Base-by-base conservation (phyloP, 2,329 filamentous ascomycete genomes). In the Fonsecaea monophora region DNA sequence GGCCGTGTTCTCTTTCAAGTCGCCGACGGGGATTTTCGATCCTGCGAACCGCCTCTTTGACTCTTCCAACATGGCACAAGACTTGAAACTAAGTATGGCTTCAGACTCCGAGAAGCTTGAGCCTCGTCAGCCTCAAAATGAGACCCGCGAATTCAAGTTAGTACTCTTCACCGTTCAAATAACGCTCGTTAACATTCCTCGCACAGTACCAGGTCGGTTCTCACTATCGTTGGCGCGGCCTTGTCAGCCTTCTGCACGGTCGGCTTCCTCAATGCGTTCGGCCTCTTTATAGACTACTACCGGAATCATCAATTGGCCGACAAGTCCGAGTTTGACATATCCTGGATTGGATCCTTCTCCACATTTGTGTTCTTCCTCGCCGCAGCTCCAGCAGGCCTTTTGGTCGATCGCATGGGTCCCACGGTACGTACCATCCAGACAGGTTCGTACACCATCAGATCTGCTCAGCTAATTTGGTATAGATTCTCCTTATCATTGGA, bases 251-350 rank as follows among this genome's bases (percentile, higher is more conserved):
- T 80, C 62, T 79, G 78, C 66, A 77, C 76, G 0, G 76, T 78
- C 1, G 78, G 78, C 0, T 79, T 80, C 56, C 53, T 78, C 32
- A 79, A 79, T 65, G 74, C 77, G 0, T 79, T 79, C 53, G 82
- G 83, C 15, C 74, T 80, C 4, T 82, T 84, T 60, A 58, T 80
- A 62, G 77, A 79, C 1, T 83, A 81, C 71, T 83, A 83, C 72
- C 69, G 78, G 58, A 64, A 70, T 0, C 76, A 82, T 32, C 74
- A 77, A 53, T 76, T 83, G 1, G 42, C 15, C 1, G 69, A 72
- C 25, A 60, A 75, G 1, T 73, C 77, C 45, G 77, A 76, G 0
- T 75, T 78, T 53, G 70, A 76, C 3, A 73, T 83, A 25, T 74
- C 81, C 3, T 83, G 81, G 81, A 82, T 83, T 34, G 80, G 80